Conservation (phyloP, 192 early-diverging fungal genomes). For the Coemansia sp. region DNA sequence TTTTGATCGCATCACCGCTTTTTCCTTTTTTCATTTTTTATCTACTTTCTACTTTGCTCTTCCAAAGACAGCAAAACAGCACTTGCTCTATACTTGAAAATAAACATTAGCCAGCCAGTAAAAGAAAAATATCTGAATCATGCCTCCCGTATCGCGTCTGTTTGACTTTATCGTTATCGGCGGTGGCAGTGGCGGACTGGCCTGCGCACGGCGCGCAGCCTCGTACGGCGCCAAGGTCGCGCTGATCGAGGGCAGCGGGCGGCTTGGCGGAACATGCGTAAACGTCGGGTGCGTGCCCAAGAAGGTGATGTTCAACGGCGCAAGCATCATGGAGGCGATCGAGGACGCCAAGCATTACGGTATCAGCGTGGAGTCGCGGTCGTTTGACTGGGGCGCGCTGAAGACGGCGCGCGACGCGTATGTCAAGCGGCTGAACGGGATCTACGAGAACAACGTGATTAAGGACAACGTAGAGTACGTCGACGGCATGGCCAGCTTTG, state of each 20-base stretch:
- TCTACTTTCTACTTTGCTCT: neutral
- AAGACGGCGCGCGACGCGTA: slow-evolving; percentile 96
- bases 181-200: slow-evolving; percentile 90
- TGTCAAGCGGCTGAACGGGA: slow-evolving; percentile 93
- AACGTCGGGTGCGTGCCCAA: slow-evolving; percentile 93
- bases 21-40: slow-evolving; percentile 12
- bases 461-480: slow-evolving; percentile 88
- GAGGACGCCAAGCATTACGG: slow-evolving; percentile 91
- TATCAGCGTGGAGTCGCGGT: slow-evolving; percentile 64
- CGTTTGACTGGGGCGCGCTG: slow-evolving; percentile 78
- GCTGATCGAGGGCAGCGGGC: slow-evolving; percentile 78
- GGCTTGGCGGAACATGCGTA: slow-evolving; percentile 88
- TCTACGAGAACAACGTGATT: slow-evolving; percentile 88
- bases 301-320: slow-evolving; percentile 97
- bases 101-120: no score
- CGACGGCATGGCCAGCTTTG: slow-evolving; percentile 82
- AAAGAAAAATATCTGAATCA: neutral
- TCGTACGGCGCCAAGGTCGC: slow-evolving; percentile 89
- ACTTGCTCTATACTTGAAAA: no score
- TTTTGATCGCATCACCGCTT: neutral
- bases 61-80: no score
- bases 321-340: slow-evolving; percentile 83
- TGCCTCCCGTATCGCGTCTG: slow-evolving; percentile 47
- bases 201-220: slow-evolving; percentile 90
- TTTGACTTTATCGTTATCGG: slow-evolving; percentile 97